Conservation (phyloP, 176 grass and related monocot species). For the Dendrocalamus sinicus region DNA sequence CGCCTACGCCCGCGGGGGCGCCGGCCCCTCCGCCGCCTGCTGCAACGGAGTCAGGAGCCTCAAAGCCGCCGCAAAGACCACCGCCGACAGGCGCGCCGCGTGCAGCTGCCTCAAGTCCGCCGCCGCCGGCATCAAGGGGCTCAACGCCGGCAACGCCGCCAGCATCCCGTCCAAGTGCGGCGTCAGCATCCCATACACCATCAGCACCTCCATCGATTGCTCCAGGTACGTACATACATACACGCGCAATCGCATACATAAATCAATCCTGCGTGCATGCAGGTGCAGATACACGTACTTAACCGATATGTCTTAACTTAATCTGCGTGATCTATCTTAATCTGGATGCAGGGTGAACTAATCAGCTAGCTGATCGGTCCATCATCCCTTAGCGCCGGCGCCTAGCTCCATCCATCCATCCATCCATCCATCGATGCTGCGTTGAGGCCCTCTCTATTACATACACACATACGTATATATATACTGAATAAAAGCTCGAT, state of each 20-base stretch:
- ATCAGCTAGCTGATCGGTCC: background rate
- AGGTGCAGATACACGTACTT: background rate
- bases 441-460: background rate
- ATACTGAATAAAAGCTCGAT: background rate
- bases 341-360: conserved; percentile 10
- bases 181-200: conserved; percentile 53
- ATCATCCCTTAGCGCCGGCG: background rate
- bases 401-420: background rate
- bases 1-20: conserved; percentile 37
- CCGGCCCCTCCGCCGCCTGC: conserved; percentile 7
- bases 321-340: no score
- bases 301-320: background rate
- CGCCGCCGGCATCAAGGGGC: background rate
- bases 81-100: conserved; percentile 40
- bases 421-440: background rate
- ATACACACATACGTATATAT: background rate
- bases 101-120: conserved; percentile 51
- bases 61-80: background rate
- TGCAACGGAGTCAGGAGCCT: conserved; percentile 50
- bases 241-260: no score
- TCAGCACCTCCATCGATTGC: conserved; percentile 61
- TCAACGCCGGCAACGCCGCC: conserved; percentile 45
- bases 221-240: conserved; percentile 1
- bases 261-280: background rate
- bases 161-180: conserved; percentile 58